These are phyloP conservation scores for Boletus rubropictus DNA, from an alignment of 768 basidiomycete genomes.

Conservation along the genomic window DNA sequence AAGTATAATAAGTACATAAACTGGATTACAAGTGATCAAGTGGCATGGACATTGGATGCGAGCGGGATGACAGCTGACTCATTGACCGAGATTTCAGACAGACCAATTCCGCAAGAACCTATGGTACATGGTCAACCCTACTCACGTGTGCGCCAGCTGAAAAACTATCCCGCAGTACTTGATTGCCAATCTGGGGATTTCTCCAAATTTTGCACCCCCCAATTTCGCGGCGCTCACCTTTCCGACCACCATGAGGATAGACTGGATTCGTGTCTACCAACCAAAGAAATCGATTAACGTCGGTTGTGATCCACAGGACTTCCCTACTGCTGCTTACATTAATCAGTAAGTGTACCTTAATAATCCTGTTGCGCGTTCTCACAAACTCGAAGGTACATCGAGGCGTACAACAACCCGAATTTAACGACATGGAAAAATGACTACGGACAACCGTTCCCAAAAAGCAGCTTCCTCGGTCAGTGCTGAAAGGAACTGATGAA, in stretches of 20 bases:
- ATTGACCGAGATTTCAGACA: slow-evolving; percentile 52
- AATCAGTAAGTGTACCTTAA: slow-evolving; percentile 41
- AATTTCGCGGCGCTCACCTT: slow-evolving; percentile 68
- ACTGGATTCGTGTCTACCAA: slow-evolving; percentile 92
- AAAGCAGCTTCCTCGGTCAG: slow-evolving; percentile 53
- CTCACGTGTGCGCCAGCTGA: not conserved
- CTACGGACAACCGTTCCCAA: slow-evolving; percentile 63
- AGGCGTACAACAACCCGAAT: slow-evolving; percentile 81
- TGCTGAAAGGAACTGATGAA: slow-evolving; percentile 37
- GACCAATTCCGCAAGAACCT: slow-evolving; percentile 78
- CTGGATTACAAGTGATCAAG: slow-evolving; percentile 62
- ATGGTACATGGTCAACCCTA: slow-evolving; percentile 45
- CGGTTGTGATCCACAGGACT: slow-evolving; percentile 76
- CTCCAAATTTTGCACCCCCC: slow-evolving; percentile 68
- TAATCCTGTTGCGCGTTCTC: not conserved
- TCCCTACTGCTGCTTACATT: slow-evolving; percentile 82
- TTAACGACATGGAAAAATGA: slow-evolving; percentile 62
- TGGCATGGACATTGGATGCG: slow-evolving; percentile 66
- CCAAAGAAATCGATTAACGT: slow-evolving; percentile 61
- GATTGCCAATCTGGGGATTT: slow-evolving; percentile 82
- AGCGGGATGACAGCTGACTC: slow-evolving; percentile 55
- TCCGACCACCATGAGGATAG: slow-evolving; percentile 70
- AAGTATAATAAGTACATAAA: slow-evolving; percentile 54
- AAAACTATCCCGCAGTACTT: slow-evolving; percentile 51
- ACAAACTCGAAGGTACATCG: slow-evolving; percentile 37